Evolutionary conservation across 2,329 filamentous ascomycete species (phyloP), one percentile per base, ranked within the genome.

Genomic region (Fusarium sp.): DNA sequence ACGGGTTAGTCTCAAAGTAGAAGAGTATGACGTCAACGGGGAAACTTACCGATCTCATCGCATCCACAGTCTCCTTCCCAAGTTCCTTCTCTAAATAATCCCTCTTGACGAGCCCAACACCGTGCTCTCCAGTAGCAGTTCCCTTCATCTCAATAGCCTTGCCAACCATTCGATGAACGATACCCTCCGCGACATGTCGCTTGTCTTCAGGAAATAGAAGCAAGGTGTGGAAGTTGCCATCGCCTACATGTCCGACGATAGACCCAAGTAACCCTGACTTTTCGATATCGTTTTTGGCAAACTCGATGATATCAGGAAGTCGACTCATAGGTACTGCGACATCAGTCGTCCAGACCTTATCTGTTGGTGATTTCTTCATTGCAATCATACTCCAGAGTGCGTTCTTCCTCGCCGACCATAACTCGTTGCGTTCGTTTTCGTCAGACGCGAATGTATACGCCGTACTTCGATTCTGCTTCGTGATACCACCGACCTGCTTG

Each of bases 271-370:
- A 81, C 0, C 93, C 93, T 4, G 97, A 84, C 9, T 93, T 90
- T 75, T 95, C 92, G 85, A 97, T 91, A 75, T 97, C 93, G 76
- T 92, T 91, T 82, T 97, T 97, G 62, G 92, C 94, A 40, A 94
- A 85, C 77, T 97, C 94, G 82, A 86, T 86, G 60, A 94, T 91
- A 68, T 93, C 91, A 0, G 92, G 89, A 4, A 95, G 82, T 12
- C 89, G 83, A 57, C 89, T 92, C 68, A 96, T 91, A 0, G 93
- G 93, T 2, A 96, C 93, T 0, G 93, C 93, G 3, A 95, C 92
- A 76, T 96, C 93, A 0, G 93, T 95, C 41, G 91, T 93, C 91
- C 91, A 29, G 1, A 29, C 14, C 44, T 52, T 56, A 16, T 45
- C 49, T 24, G 56, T 51, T 2, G 40, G 32, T 7, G 44, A 34